Base-by-base conservation (phyloP, 352 stramenopile genomes). In the Globisporangium carolinianum region DNA sequence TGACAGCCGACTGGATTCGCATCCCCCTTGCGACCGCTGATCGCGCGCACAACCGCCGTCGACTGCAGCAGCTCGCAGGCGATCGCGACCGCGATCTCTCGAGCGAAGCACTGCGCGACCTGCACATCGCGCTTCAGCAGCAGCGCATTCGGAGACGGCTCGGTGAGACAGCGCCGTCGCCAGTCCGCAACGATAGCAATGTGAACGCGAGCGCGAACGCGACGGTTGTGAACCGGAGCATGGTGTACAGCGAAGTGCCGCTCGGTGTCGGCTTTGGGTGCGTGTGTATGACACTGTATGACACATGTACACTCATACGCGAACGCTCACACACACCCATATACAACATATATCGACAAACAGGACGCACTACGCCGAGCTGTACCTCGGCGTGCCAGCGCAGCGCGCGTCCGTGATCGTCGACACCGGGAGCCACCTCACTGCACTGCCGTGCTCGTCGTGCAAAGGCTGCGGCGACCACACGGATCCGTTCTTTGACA, bases 391-490 rank as follows among this genome's bases (percentile, higher is more conserved):
- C 2, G 74, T 91, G 7, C 85, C 85, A 5, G 69, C 81, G 7
- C 85, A 94, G 66, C 78, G 79, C 41, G 85, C 80, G n/a, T 94
- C 85, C 2, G 76, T 94, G 55, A 94, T 94, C 37, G 70, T 92
- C 6, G 85, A 94, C 47, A 94, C 85, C 6, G 85, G 85, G 3
- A 94, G 85, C 48, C 79, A 90, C 61, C 64, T 90, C 46, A 94
- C 83, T 11, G 85, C 85, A 45, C 60, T 94, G 35, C 85, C 85
- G 1, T 94, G 85, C 56, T 86, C 60, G 42, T 67, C 69, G 62
- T 83, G 85, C 56, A 48, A 72, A 46, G 79, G 60, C 42, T 94
- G 85, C 51, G 85, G 85, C 18, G 43, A 63, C 3, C 85, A 94
- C 63, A 94, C 85, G 9, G 85, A 94, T 47, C 70, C 70, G 36